A percentile compares a stretch with the other conserved stretches of the same genome.
These are phyloP conservation scores for Furcasterigmium furcatum DNA, from an alignment of 2,329 filamentous ascomycete species.

Conservation along the genomic window DNA sequence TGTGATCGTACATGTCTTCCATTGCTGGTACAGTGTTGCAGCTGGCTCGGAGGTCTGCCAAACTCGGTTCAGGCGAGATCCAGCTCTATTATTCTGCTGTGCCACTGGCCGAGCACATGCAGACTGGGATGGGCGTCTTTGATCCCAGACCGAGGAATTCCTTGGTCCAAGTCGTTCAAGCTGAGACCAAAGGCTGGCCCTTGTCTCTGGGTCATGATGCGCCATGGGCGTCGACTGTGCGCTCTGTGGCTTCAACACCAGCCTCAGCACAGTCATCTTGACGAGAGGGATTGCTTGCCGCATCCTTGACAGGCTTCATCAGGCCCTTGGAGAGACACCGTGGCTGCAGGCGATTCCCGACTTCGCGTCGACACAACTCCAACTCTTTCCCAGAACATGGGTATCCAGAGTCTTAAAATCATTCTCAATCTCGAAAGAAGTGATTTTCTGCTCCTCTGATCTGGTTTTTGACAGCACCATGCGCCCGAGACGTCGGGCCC, in stretches of 20 bases:
- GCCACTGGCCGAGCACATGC: neutral
- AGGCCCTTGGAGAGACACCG: neutral
- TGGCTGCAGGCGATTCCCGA: neutral
- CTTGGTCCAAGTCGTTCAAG: neutral
- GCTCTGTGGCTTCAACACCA: too few species aligned
- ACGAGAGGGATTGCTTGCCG: neutral
- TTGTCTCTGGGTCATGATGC: neutral
- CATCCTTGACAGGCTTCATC: neutral
- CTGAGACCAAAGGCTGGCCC: neutral
- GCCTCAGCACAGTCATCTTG: too few species aligned
- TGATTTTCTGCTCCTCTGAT: too few species aligned
- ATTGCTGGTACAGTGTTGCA: slow-evolving; percentile 6
- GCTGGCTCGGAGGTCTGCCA: neutral
- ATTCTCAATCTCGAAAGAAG: too few species aligned
- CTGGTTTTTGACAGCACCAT: too few species aligned
- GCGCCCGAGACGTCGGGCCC: too few species aligned
- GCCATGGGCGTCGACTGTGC: neutral
- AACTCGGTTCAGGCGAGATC: neutral
- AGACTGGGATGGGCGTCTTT: neutral
- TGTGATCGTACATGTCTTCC: slow-evolving; percentile 7
- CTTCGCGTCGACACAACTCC: too few species aligned
- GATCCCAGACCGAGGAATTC: neutral
- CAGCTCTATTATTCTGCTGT: neutral
- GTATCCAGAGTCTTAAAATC: too few species aligned
- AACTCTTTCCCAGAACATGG: too few species aligned